Percentiles rank a stretch among this genome's conserved stretches.
Conservation (phyloP, 257 asterid genomes). For the Oldenlandia corymbosa region DNA sequence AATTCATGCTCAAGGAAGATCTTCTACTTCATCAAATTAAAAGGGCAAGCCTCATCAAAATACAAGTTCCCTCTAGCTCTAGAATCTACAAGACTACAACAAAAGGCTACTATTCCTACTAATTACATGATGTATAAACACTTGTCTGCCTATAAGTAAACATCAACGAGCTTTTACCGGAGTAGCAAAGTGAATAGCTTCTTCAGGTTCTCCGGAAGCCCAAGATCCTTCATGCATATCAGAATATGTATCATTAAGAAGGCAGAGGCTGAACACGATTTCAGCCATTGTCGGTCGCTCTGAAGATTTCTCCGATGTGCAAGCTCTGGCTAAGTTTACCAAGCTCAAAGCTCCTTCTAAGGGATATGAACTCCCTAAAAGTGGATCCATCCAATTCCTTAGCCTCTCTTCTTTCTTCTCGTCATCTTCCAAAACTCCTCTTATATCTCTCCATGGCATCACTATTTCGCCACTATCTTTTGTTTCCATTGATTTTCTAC, state of each 20-base stretch:
- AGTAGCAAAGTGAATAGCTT: slow-evolving; percentile 34
- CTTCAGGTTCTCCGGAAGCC: slow-evolving; percentile 43
- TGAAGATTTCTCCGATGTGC: slow-evolving; percentile 50
- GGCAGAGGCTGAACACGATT: slow-evolving; percentile 52
- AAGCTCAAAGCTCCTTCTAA: slow-evolving; percentile 60
- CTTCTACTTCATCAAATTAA: background rate
- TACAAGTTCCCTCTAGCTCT: background rate
- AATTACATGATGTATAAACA: background rate
- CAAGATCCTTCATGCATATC: slow-evolving; percentile 35
- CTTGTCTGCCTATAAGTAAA: background rate
- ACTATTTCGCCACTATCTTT: slow-evolving; percentile 41
- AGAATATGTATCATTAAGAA: slow-evolving; percentile 52
- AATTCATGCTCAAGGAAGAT: background rate
- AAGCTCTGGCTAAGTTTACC: slow-evolving; percentile 58
- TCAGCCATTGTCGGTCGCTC: slow-evolving; percentile 70
- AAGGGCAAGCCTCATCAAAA: background rate
- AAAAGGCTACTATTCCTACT: background rate
- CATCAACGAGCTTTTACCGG: slow-evolving; percentile 46
- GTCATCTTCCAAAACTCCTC: slow-evolving; percentile 43
- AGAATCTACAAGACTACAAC: slow-evolving; percentile 1
- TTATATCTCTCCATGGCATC: slow-evolving; percentile 55
- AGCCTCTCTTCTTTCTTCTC: slow-evolving; percentile 47
- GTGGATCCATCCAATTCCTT: slow-evolving; percentile 66
- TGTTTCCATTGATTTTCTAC: slow-evolving; percentile 51
- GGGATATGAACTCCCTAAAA: slow-evolving; percentile 31